phyloP scores from a whole-genome alignment of 352 stramenopile species.

The Globisporangium uncinulatum region DNA sequence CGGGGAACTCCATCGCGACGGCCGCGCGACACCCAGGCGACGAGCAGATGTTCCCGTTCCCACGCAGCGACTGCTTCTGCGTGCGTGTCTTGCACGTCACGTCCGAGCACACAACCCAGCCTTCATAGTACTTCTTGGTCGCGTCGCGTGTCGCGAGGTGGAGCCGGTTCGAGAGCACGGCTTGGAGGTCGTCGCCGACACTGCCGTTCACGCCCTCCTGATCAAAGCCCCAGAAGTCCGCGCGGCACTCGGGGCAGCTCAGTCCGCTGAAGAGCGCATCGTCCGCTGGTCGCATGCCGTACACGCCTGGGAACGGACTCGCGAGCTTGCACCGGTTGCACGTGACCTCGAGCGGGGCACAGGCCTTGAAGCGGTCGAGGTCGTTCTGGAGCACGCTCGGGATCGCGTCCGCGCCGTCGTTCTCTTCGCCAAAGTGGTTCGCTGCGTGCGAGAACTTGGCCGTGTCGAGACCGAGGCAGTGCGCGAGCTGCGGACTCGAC shows the following conservation, averaged over 20 bases:
- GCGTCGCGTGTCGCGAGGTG: constrained; percentile 72
- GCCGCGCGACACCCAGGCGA: constrained; percentile 88
- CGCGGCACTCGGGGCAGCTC: constrained; percentile 60
- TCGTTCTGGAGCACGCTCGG: constrained; percentile 86
- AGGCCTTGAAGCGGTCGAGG: constrained; percentile 87
- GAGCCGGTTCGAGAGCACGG: constrained; percentile 78
- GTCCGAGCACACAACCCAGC: constrained; percentile 92
- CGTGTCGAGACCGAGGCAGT: constrained; percentile 96
- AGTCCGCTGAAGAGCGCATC: constrained; percentile 40
- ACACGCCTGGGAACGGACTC: constrained; percentile 75
- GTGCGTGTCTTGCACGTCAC: constrained; percentile 92
- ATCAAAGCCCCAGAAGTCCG: constrained; percentile 81
- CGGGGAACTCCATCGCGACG: constrained; percentile 85
- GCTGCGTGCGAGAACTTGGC: constrained; percentile 89
- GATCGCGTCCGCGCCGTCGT: constrained; percentile 79
- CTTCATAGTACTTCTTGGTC: constrained; percentile 88
- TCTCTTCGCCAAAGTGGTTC: constrained; percentile 81
- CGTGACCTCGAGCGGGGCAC: constrained; percentile 64
- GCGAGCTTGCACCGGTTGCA: constrained; percentile 60
- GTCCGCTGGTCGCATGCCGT: constrained; percentile 30
- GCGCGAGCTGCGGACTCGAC: constrained; percentile 90
- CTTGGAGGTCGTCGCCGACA: constrained; percentile 65
- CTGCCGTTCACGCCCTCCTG: constrained; percentile 69
- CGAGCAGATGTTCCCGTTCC: constrained; percentile 91
- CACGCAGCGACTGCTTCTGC: constrained; percentile 93